Evolutionary conservation across 306 rosid genomes (phyloP).

Genomic region (Trifolium dubium): DNA sequence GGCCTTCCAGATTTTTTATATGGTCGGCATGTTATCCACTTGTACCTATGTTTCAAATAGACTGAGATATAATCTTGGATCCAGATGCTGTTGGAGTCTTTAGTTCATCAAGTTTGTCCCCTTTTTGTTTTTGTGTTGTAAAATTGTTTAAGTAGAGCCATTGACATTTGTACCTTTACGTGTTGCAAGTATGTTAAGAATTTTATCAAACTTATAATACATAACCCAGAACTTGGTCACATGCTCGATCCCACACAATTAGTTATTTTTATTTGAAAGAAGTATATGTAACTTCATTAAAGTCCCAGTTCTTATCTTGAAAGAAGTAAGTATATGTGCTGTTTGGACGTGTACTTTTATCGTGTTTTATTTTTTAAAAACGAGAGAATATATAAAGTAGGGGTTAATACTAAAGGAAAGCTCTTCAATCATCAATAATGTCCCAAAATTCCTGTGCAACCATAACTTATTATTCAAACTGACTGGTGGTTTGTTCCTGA

Average conservation of each 20-base stretch:
- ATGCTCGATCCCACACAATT: background rate
- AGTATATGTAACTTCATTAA: background rate
- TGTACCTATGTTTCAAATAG: constrained; percentile 40
- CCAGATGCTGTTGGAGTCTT: constrained; percentile 22
- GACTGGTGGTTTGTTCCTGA: too few relatives aligned
- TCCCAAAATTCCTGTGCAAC: too few relatives aligned
- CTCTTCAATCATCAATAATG: too few relatives aligned
- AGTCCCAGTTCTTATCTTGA: background rate
- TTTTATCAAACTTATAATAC: background rate
- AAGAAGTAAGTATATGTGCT: too few relatives aligned
- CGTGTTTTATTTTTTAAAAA: too few relatives aligned
- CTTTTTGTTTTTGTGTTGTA: background rate
- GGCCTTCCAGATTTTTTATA: constrained; percentile 64
- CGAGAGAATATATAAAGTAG: too few relatives aligned
- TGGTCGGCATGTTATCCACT: constrained; percentile 55
- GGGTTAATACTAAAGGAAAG: too few relatives aligned
- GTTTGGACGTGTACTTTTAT: background rate
- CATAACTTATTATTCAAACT: too few relatives aligned
- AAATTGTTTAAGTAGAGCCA: constrained; percentile 11
- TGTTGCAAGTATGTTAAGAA: background rate
- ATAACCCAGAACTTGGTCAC: background rate
- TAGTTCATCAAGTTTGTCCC: background rate
- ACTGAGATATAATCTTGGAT: constrained; percentile 27
- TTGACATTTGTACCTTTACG: background rate
- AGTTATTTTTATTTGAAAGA: background rate